These are phyloP conservation scores for Camellia sinensis DNA, from an alignment of 148 eudicot species.

Conservation along the genomic window DNA sequence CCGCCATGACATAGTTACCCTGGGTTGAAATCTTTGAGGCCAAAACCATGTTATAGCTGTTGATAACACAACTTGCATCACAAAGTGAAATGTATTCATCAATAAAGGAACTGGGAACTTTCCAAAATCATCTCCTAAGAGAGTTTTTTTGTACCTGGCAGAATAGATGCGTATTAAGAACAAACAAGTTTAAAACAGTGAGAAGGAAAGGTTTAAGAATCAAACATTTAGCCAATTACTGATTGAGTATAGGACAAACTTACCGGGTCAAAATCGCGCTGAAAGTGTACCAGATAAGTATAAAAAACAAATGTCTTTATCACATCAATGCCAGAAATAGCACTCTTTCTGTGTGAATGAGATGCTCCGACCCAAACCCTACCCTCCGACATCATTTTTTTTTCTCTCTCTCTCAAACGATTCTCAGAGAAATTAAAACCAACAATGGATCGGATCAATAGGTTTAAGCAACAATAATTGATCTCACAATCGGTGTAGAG, in stretches of 20 bases:
- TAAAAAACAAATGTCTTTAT: constrained; percentile 72
- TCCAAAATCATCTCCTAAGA: constrained; percentile 86
- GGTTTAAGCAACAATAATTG: too few species aligned
- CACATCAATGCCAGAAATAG: constrained; percentile 59
- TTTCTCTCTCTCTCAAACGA: too few species aligned
- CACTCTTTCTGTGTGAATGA: constrained; percentile 22
- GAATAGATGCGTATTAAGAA: constrained; percentile 16
- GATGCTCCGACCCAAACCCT: too few species aligned
- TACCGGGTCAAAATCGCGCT: constrained; percentile 91
- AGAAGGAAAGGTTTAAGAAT: neutral
- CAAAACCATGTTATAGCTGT: constrained; percentile 83
- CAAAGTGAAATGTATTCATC: constrained; percentile 93
- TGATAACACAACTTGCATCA: constrained; percentile 91
- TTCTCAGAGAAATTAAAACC: too few species aligned
- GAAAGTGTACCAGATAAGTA: constrained; percentile 88
- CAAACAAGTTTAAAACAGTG: neutral
- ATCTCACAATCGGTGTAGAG: too few species aligned
- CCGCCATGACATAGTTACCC: constrained; percentile 70
- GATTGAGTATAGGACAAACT: constrained; percentile 28
- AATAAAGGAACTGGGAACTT: constrained; percentile 92
- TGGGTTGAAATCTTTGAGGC: constrained; percentile 64
- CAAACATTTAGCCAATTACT: neutral
- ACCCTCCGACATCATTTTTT: too few species aligned
- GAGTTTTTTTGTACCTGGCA: constrained; percentile 80
- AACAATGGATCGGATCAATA: too few species aligned